These are phyloP conservation scores for Serendipita sp. DNA, from an alignment of 768 basidiomycete species.

Conservation along the genomic window DNA sequence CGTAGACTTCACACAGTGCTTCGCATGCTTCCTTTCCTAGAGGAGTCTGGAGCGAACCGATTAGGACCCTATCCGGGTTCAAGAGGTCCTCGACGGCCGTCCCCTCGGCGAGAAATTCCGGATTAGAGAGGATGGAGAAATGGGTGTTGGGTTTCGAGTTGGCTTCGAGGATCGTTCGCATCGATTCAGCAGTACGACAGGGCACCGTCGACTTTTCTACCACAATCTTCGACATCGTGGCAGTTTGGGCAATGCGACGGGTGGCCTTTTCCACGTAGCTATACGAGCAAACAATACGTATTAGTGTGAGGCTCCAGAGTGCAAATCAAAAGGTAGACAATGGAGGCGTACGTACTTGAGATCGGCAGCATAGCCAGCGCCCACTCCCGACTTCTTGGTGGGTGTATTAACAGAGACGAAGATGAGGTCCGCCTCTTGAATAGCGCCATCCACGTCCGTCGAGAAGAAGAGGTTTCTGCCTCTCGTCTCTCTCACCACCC, in stretches of 20 bases:
- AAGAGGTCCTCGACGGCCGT: slow-evolving; percentile 87
- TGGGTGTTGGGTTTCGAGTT: slow-evolving; percentile 84
- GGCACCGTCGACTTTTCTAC: slow-evolving; percentile 99
- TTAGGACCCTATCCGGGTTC: slow-evolving; percentile 86
- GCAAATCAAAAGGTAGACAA: slow-evolving; percentile 11
- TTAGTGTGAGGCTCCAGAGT: neutral
- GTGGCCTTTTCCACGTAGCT: slow-evolving; percentile 98
- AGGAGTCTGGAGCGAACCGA: slow-evolving; percentile 82
- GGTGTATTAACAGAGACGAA: slow-evolving; percentile 99
- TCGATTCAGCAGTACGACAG: slow-evolving; percentile 95
- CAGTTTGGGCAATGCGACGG: slow-evolving; percentile 85
- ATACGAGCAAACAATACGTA: neutral
- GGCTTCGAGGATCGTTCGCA: slow-evolving; percentile 98
- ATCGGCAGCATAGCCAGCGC: slow-evolving; percentile 96
- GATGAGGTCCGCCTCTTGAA: slow-evolving; percentile 90
- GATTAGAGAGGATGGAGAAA: slow-evolving; percentile 98
- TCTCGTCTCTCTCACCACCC: slow-evolving; percentile 72
- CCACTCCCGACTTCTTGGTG: slow-evolving; percentile 95
- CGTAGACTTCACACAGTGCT: slow-evolving; percentile 67
- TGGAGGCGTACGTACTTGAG: slow-evolving; percentile 56
- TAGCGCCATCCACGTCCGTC: slow-evolving; percentile 84
- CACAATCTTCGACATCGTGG: slow-evolving; percentile 87
- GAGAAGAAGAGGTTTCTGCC: slow-evolving; percentile 97
- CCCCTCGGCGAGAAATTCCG: slow-evolving; percentile 97
- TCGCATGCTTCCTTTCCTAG: slow-evolving; percentile 73